These are phyloP conservation scores for Cetraspora pellucida DNA, from an alignment of 192 early-diverging fungal genomes.

Conservation along the genomic window DNA sequence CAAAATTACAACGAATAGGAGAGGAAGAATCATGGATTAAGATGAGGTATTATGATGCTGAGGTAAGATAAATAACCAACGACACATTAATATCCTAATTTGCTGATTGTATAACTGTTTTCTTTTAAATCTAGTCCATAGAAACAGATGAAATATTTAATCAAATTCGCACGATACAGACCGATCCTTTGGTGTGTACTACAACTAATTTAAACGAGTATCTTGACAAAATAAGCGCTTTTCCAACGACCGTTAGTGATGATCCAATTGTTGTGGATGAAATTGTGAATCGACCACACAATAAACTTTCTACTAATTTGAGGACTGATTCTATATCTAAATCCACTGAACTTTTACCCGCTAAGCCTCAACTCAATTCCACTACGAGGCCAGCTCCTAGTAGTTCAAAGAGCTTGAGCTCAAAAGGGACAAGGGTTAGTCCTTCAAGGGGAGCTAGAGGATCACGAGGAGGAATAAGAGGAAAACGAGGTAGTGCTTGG, in stretches of 20 bases:
- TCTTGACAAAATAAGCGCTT: conserved; percentile 4
- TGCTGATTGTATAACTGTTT: not conserved
- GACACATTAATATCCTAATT: not conserved
- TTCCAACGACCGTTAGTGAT: not conserved
- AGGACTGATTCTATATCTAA: too few relatives aligned
- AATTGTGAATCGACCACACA: too few relatives aligned
- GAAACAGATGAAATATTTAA: not conserved
- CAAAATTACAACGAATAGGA: conserved; percentile 58
- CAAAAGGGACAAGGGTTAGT: too few relatives aligned
- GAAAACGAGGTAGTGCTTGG: too few relatives aligned
- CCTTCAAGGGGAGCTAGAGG: too few relatives aligned
- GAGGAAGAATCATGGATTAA: conserved; percentile 77
- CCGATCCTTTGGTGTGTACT: not conserved
- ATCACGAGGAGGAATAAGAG: too few relatives aligned
- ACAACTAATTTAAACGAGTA: conserved; percentile 7
- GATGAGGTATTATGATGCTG: conserved; percentile 62
- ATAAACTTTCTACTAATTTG: not conserved
- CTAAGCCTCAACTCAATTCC: too few relatives aligned
- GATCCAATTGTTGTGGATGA: not conserved
- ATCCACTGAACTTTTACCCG: too few relatives aligned
- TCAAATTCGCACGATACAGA: conserved; percentile 2
- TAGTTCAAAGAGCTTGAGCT: too few relatives aligned
- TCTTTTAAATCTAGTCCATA: not conserved
- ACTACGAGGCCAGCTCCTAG: too few relatives aligned
- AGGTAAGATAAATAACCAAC: conserved; percentile 41